A percentile compares a stretch with the other conserved stretches of the same genome.
Evolutionary conservation across 2,329 filamentous ascomycete genomes (phyloP).

Genomic region (Sporothrix humicola): DNA sequence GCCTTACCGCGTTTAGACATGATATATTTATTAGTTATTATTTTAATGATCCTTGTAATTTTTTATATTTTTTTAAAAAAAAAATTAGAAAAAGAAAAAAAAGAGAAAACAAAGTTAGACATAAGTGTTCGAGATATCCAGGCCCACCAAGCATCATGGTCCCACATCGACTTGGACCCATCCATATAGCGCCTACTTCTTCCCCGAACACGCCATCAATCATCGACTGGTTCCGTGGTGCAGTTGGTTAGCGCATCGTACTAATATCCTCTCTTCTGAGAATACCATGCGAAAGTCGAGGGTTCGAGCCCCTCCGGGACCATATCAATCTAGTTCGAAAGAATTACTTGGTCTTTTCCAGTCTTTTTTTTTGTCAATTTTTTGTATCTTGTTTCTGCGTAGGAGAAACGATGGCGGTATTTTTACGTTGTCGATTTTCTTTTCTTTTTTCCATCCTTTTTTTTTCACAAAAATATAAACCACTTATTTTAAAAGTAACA

Average conservation of each 20-base stretch:
- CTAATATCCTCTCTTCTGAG: conserved; percentile 26
- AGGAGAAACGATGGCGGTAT: neutral
- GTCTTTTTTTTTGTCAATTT: conserved; percentile 21
- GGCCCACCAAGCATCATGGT: neutral
- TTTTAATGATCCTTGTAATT: neutral
- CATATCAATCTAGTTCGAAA: neutral
- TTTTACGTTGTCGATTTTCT: neutral
- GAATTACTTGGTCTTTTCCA: conserved; percentile 22
- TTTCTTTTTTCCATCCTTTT: neutral
- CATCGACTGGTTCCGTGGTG: conserved; percentile 27
- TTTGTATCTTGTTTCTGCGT: neutral
- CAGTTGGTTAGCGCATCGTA: conserved; percentile 28
- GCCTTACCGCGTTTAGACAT: no score
- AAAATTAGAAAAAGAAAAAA: neutral
- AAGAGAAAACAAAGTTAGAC: neutral
- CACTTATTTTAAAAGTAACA: neutral
- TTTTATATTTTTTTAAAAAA: neutral
- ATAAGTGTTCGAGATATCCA: neutral
- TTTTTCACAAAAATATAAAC: neutral
- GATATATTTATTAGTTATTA: neutral
- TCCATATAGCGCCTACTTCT: conserved; percentile 2
- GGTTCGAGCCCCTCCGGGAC: conserved; percentile 27
- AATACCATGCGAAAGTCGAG: conserved; percentile 28
- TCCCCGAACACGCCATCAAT: conserved; percentile 22
- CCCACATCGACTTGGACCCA: neutral